Evolutionary conservation across 805 yeast genomes (phyloP).

Genomic region (Lipomyces yamanashiensis): DNA sequence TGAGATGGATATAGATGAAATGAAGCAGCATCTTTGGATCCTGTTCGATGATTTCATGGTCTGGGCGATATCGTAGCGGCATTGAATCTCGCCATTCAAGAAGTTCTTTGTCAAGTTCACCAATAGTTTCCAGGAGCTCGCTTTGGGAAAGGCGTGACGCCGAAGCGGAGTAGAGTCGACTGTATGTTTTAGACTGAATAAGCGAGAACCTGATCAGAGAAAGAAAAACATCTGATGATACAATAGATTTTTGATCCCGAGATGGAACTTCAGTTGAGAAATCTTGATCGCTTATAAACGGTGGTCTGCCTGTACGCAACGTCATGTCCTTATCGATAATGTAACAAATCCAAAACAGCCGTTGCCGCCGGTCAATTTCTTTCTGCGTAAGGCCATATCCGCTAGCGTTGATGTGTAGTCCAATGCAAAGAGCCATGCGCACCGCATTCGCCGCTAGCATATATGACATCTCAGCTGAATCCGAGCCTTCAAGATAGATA

Average conservation of each 20-base stretch:
- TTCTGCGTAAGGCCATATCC: constrained; percentile 22
- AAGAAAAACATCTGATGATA: constrained; percentile 10
- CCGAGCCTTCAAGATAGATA: constrained; percentile 28
- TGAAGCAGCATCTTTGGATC: constrained; percentile 20
- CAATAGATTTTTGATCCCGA: not conserved
- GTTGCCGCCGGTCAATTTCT: constrained; percentile 26
- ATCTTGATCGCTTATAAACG: constrained; percentile 32
- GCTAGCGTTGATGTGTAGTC: constrained; percentile 32
- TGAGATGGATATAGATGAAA: constrained; percentile 29
- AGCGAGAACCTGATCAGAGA: constrained; percentile 12
- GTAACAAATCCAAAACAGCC: constrained; percentile 38
- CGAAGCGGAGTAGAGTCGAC: constrained; percentile 29
- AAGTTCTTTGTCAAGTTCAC: constrained; percentile 37
- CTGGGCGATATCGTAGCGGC: constrained; percentile 37
- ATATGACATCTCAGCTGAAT: constrained; percentile 25
- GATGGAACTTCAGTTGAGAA: constrained; percentile 16
- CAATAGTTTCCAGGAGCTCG: constrained; percentile 36
- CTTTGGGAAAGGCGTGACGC: constrained; percentile 23
- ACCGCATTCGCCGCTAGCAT: constrained; percentile 27
- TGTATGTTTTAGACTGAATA: constrained; percentile 33
- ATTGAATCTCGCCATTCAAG: constrained; percentile 38
- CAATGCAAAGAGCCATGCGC: constrained; percentile 37
- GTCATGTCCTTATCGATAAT: constrained; percentile 32
- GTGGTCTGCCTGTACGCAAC: constrained; percentile 36
- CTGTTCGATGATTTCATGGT: constrained; percentile 35